Percentiles rank a stretch among this genome's conserved stretches.
These are phyloP conservation scores for Centaurea solstitialis DNA, from an alignment of 129 eudicot species.

Conservation along the genomic window DNA sequence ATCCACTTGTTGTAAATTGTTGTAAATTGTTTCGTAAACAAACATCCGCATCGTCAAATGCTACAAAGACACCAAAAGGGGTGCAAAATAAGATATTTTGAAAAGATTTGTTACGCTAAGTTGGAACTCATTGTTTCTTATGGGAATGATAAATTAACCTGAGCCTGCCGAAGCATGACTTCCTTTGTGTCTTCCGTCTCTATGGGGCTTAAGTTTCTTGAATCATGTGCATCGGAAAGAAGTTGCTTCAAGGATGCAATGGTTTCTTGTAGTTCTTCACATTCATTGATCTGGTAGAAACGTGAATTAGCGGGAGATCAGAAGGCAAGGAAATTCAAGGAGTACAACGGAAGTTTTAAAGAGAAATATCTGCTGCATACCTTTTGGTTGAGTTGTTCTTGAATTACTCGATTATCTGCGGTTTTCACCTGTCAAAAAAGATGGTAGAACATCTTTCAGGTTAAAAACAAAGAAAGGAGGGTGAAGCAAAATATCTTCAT, in stretches of 20 bases:
- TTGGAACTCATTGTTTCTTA: background rate
- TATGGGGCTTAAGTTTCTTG: conserved; percentile 34
- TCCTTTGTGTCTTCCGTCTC: conserved; percentile 41
- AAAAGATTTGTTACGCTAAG: background rate
- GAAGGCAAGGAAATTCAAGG: background rate
- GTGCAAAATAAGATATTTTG: background rate
- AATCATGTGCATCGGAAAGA: conserved; percentile 56
- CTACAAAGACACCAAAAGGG: background rate
- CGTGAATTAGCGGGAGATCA: background rate
- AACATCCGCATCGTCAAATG: background rate
- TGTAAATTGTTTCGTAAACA: background rate
- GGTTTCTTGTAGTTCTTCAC: conserved; percentile 69
- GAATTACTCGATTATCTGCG: conserved; percentile 75
- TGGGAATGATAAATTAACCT: conserved; percentile 44
- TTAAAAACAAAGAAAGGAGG: background rate
- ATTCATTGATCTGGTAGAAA: conserved; percentile 63
- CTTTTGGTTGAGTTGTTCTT: conserved; percentile 90
- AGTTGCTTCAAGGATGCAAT: conserved; percentile 65
- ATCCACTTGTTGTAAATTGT: background rate
- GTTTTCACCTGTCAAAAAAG: conserved; percentile 64
- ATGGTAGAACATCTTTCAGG: background rate
- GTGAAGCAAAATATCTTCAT: background rate
- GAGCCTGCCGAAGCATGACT: conserved; percentile 51
- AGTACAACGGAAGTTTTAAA: background rate
- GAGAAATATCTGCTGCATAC: conserved; percentile 23